Conservation (phyloP, 2,329 filamentous ascomycete genomes). For the Xylariomycetidae sp. region DNA sequence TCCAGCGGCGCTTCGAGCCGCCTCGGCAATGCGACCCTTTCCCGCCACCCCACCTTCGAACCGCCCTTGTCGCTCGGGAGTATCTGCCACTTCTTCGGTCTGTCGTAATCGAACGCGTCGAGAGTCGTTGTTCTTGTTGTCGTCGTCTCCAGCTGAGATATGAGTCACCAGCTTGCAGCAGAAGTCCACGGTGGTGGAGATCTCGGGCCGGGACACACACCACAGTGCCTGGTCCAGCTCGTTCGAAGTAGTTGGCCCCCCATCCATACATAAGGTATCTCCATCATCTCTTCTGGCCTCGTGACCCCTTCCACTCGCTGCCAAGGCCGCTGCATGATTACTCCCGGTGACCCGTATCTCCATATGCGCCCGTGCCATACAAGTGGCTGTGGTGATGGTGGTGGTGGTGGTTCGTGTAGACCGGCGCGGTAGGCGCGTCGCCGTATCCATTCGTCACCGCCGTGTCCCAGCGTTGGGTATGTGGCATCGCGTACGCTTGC, state of each 20-base stretch:
- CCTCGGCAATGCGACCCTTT: too few species aligned
- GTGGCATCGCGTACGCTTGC: slow-evolving; percentile 30
- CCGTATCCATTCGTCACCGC: slow-evolving; percentile 20
- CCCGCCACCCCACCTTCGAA: too few species aligned
- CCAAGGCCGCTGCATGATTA: slow-evolving; percentile 21
- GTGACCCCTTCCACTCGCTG: neutral
- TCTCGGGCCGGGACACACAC: too few species aligned
- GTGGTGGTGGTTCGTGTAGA: slow-evolving; percentile 24
- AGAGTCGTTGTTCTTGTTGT: too few species aligned
- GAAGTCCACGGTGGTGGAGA: too few species aligned
- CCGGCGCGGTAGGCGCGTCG: slow-evolving; percentile 18
- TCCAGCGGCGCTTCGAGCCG: too few species aligned
- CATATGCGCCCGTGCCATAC: slow-evolving; percentile 37
- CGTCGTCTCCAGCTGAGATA: too few species aligned
- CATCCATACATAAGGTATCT: neutral
- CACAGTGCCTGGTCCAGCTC: neutral
- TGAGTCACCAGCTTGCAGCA: too few species aligned
- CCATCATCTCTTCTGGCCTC: neutral
- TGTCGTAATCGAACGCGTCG: too few species aligned
- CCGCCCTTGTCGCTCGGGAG: too few species aligned
- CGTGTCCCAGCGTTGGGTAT: slow-evolving; percentile 24
- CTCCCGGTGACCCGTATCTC: slow-evolving; percentile 35
- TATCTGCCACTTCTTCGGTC: too few species aligned
- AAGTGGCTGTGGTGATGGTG: slow-evolving; percentile 30
- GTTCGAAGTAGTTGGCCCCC: neutral